Conservation (phyloP, 1,139 yeast species). For the Yamadazyma pseudoaaseri region DNA sequence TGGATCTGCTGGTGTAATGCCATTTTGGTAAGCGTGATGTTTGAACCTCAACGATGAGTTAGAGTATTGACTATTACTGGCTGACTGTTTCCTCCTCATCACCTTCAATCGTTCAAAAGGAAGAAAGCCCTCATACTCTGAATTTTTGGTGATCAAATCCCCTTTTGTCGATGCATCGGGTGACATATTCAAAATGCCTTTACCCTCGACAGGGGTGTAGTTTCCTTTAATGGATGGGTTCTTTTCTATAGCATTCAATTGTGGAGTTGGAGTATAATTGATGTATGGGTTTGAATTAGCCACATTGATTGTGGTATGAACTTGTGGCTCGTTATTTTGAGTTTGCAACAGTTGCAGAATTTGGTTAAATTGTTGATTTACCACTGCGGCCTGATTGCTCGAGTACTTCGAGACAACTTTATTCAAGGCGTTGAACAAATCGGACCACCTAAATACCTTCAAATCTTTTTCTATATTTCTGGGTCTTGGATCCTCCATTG, state of each 20-base stretch:
- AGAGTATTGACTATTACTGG: background rate
- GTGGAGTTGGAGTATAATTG: no score
- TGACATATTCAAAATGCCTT: no score
- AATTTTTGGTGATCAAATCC: background rate
- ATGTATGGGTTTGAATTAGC: no score
- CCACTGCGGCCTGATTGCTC: conserved; percentile 3
- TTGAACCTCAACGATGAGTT: conserved; percentile 7
- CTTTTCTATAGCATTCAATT: no score
- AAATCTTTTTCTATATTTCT: conserved; percentile 72
- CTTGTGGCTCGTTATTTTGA: background rate
- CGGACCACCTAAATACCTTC: conserved; percentile 64
- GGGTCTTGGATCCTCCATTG: conserved; percentile 65
- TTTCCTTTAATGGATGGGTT: no score
- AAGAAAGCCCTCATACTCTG: conserved; percentile 14
- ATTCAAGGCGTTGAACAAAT: conserved; percentile 51
- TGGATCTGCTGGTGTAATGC: conserved; percentile 23
- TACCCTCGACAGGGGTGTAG: no score
- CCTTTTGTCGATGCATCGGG: background rate
- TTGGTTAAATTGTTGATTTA: background rate
- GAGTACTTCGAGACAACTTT: conserved; percentile 66
- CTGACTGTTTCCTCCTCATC: conserved; percentile 17
- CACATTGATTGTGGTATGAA: no score
- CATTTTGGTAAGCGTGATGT: conserved; percentile 20
- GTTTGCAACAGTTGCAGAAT: background rate
- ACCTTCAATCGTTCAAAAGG: conserved; percentile 29